phyloP scores from a whole-genome alignment of 371 early-diverging fungal species.

The Chytridiales sp. region DNA sequence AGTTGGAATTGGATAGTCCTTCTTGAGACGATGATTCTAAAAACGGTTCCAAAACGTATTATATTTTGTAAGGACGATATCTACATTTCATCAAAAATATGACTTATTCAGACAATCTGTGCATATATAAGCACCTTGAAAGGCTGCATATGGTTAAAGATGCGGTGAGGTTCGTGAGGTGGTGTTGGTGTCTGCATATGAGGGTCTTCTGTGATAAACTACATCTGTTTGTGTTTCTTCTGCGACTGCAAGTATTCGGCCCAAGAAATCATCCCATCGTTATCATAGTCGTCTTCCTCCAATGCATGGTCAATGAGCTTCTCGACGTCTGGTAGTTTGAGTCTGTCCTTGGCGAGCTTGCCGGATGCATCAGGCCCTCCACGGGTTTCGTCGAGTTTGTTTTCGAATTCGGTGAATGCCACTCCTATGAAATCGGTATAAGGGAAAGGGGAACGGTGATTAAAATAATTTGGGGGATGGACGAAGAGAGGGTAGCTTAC shows the following conservation, averaged over 20 bases:
- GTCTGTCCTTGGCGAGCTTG: constrained; percentile 3
- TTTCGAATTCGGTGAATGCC: constrained; percentile 20
- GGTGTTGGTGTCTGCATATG: too few species aligned
- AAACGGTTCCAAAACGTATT: too few species aligned
- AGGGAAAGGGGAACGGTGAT: background rate
- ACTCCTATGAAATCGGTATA: background rate
- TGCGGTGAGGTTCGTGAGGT: too few species aligned
- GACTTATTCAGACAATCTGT: too few species aligned
- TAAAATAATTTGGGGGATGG: background rate
- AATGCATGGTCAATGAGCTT: constrained; percentile 18
- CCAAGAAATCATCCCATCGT: constrained; percentile 23
- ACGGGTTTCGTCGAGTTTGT: constrained; percentile 5
- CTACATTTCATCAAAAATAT: too few species aligned
- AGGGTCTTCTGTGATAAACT: too few species aligned
- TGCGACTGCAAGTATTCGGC: constrained; percentile 21
- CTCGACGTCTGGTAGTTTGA: constrained; percentile 18
- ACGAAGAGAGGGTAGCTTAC: constrained; percentile 6
- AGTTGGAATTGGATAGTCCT: too few species aligned
- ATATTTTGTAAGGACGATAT: too few species aligned
- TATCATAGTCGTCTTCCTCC: constrained; percentile 18
- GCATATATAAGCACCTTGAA: too few species aligned
- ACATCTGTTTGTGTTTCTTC: background rate
- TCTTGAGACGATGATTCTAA: too few species aligned
- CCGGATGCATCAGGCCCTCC: background rate
- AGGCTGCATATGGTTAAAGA: too few species aligned